Base-by-base conservation (phyloP, 225 moss, liverwort and hornwort genomes). In the Marchantia polymorpha region DNA sequence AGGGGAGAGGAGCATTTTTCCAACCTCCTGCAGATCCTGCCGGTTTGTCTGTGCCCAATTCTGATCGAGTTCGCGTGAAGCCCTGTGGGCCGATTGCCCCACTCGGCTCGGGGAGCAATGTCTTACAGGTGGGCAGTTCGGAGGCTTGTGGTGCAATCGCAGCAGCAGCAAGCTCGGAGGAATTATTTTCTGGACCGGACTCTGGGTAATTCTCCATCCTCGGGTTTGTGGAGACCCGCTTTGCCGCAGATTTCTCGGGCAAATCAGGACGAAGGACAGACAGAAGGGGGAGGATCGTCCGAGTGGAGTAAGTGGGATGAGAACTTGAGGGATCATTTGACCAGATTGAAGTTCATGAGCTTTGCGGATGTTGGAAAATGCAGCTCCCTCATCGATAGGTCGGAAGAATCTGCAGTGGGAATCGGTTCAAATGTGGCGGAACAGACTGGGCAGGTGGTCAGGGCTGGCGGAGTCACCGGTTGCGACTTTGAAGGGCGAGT, bases 121-220 rank as follows among this genome's bases (percentile, higher is more conserved):
- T 76, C 82, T 53, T 81, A 74, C 77, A 61, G 83, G 68, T 83
- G 80, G 53, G 83, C 76, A 54, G 48, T 83, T 29, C 77, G 61
- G 25, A 81, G 77, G 67, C 22, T 86, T 10, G 60, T 81, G 39
- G 51, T 46, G 64, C 67, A 78, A 52, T 64, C 69, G 60, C 76
- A 73, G 52, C 61, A 9, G 23, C 53, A 73, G 54, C 52, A 73
- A 54, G 53, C 31, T 0, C 64, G 66, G 17, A 72, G 59, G 12
- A 51, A 48, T 75, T 0, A 25, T n/a, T 26, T 77, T 2, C 64
- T 49, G 48, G 64, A 64, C 65, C 79, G 4, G 19, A 13, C 75
- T 65, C 53, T 64, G 58, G 31, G 10, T 68, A 52, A 27, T 73
- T 26, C 23, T 53, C 49, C 64, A 12, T 49, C 63, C 25, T 23